Evolutionary conservation across 1,139 yeast genomes (phyloP).

Genomic region (Yamadazyma triangularis): DNA sequence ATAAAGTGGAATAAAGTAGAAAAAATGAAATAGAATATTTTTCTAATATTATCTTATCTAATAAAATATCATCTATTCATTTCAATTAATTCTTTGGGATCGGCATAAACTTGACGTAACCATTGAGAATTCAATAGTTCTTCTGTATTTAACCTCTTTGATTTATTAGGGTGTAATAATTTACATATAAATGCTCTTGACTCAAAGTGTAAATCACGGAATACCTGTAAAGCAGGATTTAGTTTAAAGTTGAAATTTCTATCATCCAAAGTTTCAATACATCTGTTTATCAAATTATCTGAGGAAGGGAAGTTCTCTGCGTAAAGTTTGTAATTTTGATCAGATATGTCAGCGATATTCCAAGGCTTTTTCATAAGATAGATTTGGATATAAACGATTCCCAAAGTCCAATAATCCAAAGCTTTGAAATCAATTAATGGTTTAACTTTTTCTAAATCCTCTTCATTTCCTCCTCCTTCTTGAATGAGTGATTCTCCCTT

Average conservation of each 20-base stretch:
- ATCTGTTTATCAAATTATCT: conserved; percentile 13
- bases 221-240: conserved; percentile 32
- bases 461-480: conserved; percentile 3
- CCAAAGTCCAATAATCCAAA: conserved; percentile 51
- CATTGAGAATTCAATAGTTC: conserved; percentile 32
- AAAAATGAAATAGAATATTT: no score
- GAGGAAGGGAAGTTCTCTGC: conserved; percentile 17
- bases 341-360: conserved; percentile 29
- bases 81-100: conserved; percentile 29
- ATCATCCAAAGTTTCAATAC: conserved; percentile 22
- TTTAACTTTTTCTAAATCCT: conserved; percentile 7
- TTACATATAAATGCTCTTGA: conserved; percentile 30
- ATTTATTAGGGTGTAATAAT: conserved; percentile 30
- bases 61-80: no score
- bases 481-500: conserved; percentile 16
- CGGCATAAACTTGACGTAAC: conserved; percentile 42
- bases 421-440: conserved; percentile 19
- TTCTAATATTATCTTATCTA: no score
- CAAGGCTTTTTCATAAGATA: conserved; percentile 46
- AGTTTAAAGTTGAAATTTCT: conserved; percentile 10
- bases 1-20: no score
- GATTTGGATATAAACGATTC: conserved; percentile 45
- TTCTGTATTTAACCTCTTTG: conserved; percentile 19
- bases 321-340: conserved; percentile 23
- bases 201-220: conserved; percentile 37